Base-by-base conservation (phyloP, 2,329 filamentous ascomycete genomes). In the Elsinoe ampelina region DNA sequence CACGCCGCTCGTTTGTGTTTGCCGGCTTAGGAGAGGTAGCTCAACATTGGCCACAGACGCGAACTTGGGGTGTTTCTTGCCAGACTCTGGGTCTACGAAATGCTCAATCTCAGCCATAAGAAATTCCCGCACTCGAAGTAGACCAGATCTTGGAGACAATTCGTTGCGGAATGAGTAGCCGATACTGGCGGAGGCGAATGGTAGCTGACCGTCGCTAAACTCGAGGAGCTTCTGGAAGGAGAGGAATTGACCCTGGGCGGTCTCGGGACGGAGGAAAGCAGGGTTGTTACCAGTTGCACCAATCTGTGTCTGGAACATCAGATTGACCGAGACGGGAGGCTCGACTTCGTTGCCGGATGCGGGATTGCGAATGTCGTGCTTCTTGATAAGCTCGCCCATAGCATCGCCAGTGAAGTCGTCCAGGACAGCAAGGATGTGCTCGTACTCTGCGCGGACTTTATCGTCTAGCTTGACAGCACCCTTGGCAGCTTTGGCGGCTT, bases 41-140 rank as follows among this genome's bases (percentile, higher is more conserved):
- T 95, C 86, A 47, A 93, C 75, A 64, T 95, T 77, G 68, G 89
- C 85, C 58, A 98, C 85, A 66, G 95, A 88, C 45, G 82, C 74
- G 73, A 98, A 98, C 57, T 91, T 86, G 54, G 80, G 75, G 71
- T 98, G 93, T 75, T 93, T 95, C 83, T 98, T 98, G 73, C 90
- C 89, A 68, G 89, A 84, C 67, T 93, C 80, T 10, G 93, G 93
- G 67, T 98, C 93, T 63, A 98, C 93, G 69, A 89, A 98, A 73
- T 98, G 93, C 77, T 98, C 93, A 65, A 98, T 95, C 75, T 98
- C 93, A 20, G 92, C 93, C 93, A 98, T 97, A 65, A 96, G 75
- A 75, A 98, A 97, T 72, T 98, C 93, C 65, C 93, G 88, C 42
- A 98, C 93, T 65, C 93, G 87, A 58, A 98, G 76, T 39, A 98